Evolutionary conservation across 441 rosid species (phyloP), one percentile per base, ranked within the genome.

Genomic region (Capsella rubella): DNA sequence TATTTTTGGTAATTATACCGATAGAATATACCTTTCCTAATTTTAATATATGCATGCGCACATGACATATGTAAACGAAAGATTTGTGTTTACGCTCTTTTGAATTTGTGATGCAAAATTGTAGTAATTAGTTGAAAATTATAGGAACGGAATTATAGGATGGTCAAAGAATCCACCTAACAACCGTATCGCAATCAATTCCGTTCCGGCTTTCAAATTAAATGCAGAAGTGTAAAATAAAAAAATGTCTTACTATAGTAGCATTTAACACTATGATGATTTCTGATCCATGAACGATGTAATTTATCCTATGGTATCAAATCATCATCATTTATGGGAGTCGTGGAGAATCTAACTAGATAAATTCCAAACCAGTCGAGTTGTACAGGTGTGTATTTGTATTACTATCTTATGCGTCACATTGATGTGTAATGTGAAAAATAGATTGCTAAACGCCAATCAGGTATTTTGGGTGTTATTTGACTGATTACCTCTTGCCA

Each of bases 131-230:
- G 34, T 51, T 37, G 25, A 8, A 25, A 35, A 35, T 51, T 25
- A 0, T 43, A 10, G 40, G 25, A 21, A 21, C 2, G 2, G 2
- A 6, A 2, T 56, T 13, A 10, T 21, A 71, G 15, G 8, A 31
- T 35, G 61, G 79, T 57, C 67, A 71, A 50, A 56, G 34, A 28
- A 64, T 21, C 42, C 68, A 76, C 55, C 76, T 32, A 76, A 57
- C 32, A 70, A 71, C 76, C 27, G 43, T 57, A 42, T 58, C 14
- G 57, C 76, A 77, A 57, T 71, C 31, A 76, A 64, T 76, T 55
- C 14, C 12, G 15, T 47, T 31, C 27, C 67, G 71, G 71, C 59
- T 56, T 64, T 64, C 67, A 49, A 49, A 70, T 65, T 71, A 18
- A 70, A 57, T 76, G 61, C 54, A 50, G 42, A 56, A 49, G 8